phyloP scores from a whole-genome alignment of 2,329 filamentous ascomycete species.

The Incumbomyces lentus region DNA sequence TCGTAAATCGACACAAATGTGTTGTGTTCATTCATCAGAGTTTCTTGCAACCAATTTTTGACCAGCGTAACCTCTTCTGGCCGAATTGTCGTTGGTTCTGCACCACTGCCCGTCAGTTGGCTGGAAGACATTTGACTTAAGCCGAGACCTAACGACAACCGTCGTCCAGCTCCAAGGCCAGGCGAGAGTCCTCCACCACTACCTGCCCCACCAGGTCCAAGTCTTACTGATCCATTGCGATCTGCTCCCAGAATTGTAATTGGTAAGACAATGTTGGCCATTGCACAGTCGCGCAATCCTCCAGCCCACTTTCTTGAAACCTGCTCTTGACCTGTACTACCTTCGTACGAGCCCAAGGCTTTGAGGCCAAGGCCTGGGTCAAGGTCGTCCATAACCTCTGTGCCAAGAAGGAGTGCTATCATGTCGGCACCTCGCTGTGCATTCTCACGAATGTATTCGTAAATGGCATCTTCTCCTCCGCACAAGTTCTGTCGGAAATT shows the following conservation, averaged over 20 bases:
- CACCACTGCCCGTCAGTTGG: background rate
- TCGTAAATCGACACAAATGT: conserved; percentile 60
- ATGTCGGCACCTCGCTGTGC: conserved; percentile 53
- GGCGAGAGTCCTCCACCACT: conserved; percentile 20
- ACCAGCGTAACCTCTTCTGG: conserved; percentile 33
- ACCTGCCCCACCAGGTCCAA: conserved; percentile 20
- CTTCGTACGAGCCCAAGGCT: conserved; percentile 20
- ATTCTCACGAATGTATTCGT: conserved; percentile 51
- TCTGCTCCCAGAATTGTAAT: conserved; percentile 35
- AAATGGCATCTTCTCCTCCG: conserved; percentile 63
- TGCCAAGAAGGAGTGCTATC: conserved; percentile 55
- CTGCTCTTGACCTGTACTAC: conserved; percentile 13
- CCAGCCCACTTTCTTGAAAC: conserved; percentile 23
- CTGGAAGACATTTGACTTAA: background rate
- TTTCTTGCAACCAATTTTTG: conserved; percentile 48
- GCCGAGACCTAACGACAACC: background rate
- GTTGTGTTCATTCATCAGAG: conserved; percentile 48
- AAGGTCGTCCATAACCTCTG: conserved; percentile 54
- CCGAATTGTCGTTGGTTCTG: conserved; percentile 14
- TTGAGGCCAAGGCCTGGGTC: conserved; percentile 22
- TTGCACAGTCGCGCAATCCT: conserved; percentile 51
- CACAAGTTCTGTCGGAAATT: conserved; percentile 58
- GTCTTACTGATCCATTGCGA: conserved; percentile 17
- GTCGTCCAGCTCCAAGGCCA: conserved; percentile 6
- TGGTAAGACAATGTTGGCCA: conserved; percentile 67